phyloP scores from a whole-genome alignment of 768 basidiomycete species.

The Agrocybe pediades region DNA sequence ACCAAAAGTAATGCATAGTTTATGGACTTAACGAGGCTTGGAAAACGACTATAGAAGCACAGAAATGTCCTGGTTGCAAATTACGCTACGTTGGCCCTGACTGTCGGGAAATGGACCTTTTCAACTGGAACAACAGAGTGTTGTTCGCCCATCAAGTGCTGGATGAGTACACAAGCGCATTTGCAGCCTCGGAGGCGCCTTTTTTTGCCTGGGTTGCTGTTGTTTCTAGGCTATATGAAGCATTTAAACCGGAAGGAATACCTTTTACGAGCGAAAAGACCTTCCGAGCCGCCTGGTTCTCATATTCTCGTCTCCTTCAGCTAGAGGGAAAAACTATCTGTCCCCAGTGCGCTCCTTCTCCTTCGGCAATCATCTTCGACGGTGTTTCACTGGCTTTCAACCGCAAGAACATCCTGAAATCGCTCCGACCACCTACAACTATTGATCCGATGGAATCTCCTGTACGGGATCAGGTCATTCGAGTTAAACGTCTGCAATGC shows the following conservation, averaged over 20 bases:
- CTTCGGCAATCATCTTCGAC: neutral
- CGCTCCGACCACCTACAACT: neutral
- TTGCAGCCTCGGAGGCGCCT: constrained; percentile 34
- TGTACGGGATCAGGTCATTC: neutral
- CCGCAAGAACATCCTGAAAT: neutral
- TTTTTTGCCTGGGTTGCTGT: constrained; percentile 29
- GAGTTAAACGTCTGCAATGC: neutral
- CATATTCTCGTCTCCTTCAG: neutral
- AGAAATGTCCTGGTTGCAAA: constrained; percentile 15
- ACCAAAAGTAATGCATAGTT: constrained; percentile 7
- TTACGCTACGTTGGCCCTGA: constrained; percentile 32
- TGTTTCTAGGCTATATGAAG: constrained; percentile 22
- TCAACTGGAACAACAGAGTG: constrained; percentile 34
- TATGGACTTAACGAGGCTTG: constrained; percentile 12
- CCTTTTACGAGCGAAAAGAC: neutral
- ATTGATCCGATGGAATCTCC: neutral
- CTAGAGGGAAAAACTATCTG: neutral
- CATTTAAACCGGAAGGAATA: constrained; percentile 18
- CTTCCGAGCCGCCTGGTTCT: neutral
- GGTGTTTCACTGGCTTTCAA: neutral
- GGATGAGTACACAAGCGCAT: constrained; percentile 32
- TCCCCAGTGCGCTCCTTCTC: neutral
- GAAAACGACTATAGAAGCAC: constrained; percentile 11
- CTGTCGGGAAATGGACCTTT: constrained; percentile 23
- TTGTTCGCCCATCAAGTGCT: constrained; percentile 33